Conservation (phyloP, 805 yeast genomes). For the Yamadazyma philogaea region DNA sequence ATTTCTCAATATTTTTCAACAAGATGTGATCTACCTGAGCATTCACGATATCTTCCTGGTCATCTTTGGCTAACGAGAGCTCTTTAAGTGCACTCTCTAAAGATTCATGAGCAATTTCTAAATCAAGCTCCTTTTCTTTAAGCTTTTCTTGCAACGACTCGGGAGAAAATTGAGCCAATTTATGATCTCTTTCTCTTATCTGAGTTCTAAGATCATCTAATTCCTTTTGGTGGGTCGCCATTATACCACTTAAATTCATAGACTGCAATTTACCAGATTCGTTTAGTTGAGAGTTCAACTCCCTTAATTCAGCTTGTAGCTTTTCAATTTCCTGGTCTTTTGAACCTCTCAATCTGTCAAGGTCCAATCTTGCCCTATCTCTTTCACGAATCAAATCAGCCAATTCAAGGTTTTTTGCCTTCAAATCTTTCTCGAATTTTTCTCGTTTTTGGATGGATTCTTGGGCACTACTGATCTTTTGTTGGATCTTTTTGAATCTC, state of each 20-base stretch:
- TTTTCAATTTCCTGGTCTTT: slow-evolving; percentile 64
- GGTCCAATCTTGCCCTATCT: slow-evolving; percentile 80
- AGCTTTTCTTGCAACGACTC: slow-evolving; percentile 43
- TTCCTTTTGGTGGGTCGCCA: slow-evolving; percentile 63
- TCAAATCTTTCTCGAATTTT: slow-evolving; percentile 74
- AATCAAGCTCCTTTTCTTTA: slow-evolving; percentile 69
- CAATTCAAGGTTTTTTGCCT: slow-evolving; percentile 79
- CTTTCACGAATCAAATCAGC: slow-evolving; percentile 88
- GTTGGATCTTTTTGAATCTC: slow-evolving; percentile 76
- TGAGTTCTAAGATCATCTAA: slow-evolving; percentile 50
- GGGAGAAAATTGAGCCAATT: slow-evolving; percentile 23
- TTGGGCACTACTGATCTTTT: slow-evolving; percentile 84
- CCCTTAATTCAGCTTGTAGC: slow-evolving; percentile 61
- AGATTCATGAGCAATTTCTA: slow-evolving; percentile 75
- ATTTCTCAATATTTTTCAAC: slow-evolving; percentile 45
- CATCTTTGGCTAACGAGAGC: slow-evolving; percentile 49
- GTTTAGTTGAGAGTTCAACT: slow-evolving; percentile 54
- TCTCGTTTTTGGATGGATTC: slow-evolving; percentile 85
- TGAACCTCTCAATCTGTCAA: slow-evolving; percentile 65
- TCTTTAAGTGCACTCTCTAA: slow-evolving; percentile 69
- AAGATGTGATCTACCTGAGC: slow-evolving; percentile 57
- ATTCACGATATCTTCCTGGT: slow-evolving; percentile 51
- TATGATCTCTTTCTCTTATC: slow-evolving; percentile 35
- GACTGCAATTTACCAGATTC: slow-evolving; percentile 62
- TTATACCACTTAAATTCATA: slow-evolving; percentile 55